Base-by-base conservation (phyloP, 2,329 filamentous ascomycete species). In the Corinectria fuckeliana region DNA sequence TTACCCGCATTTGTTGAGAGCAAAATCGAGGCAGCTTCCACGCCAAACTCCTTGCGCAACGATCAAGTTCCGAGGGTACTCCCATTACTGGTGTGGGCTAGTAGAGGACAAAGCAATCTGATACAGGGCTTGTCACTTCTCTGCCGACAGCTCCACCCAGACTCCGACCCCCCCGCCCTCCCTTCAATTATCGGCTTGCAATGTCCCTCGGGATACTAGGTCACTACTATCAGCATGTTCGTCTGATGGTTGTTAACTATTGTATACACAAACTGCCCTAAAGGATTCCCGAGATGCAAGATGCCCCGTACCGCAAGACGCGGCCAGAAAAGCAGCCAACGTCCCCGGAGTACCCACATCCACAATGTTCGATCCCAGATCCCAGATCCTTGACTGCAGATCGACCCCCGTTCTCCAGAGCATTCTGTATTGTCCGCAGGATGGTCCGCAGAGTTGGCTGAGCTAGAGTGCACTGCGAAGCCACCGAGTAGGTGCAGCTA, bases 71-170 rank as follows among this genome's bases (percentile, higher is more conserved):
- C 50, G 50, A 58, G 38, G 45, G 34, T 44, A 44, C 56, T 58
- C 36, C n/a, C 49, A 28, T 44, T 28, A 45, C 38, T 50, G 36
- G 26, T 21, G 36, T 44, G 51, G 30, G 44, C 25, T 38, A 30
- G 38, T 28, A 39, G 45, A 54, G 50, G 25, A 54, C 56, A 58
- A 58, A 58, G 56, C 56, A 58, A 58, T 20, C n/a, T 45, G 25
- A 45, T 45, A 45, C 42, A 23, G 13, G 34, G 26, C 56, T 54
- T 28, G 28, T 54, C 36, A 50, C 36, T 42, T 45, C 28, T 32
- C 48, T 50, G 21, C 38, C 39, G 36, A 44, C 50, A 50, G 34
- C 50, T 58, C 36, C 48, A 58, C 50, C 39, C 36, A 8, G 50
- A 49, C 20, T 44, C 55, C 55, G 48, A 25, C 34, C 36, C 28